phyloP scores from a whole-genome alignment of 768 basidiomycete species.

The Gelatoporia subvermispora region DNA sequence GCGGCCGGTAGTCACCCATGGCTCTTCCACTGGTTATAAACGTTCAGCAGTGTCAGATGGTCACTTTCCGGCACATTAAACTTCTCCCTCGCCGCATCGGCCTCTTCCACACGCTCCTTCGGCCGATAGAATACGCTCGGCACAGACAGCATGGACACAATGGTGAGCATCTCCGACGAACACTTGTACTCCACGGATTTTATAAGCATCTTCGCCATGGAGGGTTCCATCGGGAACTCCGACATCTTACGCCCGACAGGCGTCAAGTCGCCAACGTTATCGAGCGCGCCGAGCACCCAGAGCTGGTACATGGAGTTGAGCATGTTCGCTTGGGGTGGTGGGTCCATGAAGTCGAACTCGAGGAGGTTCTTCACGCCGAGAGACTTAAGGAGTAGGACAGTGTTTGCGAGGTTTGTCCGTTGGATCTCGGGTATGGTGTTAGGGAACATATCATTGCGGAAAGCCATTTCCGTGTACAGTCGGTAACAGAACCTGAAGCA shows the following conservation, averaged over 20 bases:
- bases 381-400: conserved; percentile 90
- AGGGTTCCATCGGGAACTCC: conserved; percentile 99
- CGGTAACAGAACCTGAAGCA: conserved; percentile 83
- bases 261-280: conserved; percentile 97
- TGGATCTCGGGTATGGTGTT: conserved; percentile 99
- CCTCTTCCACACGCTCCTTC: conserved; percentile 95
- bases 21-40: conserved; percentile 97
- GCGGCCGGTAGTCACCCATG: conserved; percentile 62
- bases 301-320: conserved; percentile 99
- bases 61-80: conserved; percentile 99
- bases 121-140: conserved; percentile 97
- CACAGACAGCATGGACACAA: conserved; percentile 98
- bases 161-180: conserved; percentile 94
- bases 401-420: conserved; percentile 95
- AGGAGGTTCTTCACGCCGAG: conserved; percentile 95
- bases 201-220: conserved; percentile 98
- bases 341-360: conserved; percentile 99
- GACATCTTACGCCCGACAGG: conserved; percentile 94
- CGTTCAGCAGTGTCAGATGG: conserved; percentile 91
- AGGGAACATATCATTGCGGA: conserved; percentile 89
- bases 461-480: conserved; percentile 95
- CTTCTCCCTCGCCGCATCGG: conserved; percentile 95
- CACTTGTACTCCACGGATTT: conserved; percentile 91
- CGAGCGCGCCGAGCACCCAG: conserved; percentile 96
- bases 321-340: conserved; percentile 99